Percentiles rank a stretch among this genome's conserved stretches.
These are phyloP conservation scores for Micractinium conductrix DNA, from an alignment of 139 green algal species.

Conservation along the genomic window DNA sequence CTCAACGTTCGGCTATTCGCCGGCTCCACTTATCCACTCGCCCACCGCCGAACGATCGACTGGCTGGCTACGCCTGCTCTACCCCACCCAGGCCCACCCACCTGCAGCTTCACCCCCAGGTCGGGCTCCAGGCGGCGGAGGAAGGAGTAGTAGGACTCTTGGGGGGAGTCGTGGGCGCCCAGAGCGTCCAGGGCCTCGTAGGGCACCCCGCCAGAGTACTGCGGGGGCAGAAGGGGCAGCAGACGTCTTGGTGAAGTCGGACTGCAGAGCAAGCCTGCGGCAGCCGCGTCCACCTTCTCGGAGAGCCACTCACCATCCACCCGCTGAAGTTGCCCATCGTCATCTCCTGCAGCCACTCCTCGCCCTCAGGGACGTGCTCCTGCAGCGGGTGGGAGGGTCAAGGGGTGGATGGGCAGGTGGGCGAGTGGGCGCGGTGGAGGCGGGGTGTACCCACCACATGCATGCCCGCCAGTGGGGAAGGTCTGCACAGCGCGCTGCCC, in stretches of 20 bases:
- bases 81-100: neutral
- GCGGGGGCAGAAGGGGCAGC: neutral
- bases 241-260: too few species aligned
- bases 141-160: constrained; percentile 7
- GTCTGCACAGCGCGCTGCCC: too few species aligned
- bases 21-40: neutral
- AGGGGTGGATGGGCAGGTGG: neutral
- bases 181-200: neutral
- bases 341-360: constrained; percentile 24
- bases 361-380: neutral
- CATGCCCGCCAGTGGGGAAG: neutral
- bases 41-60: too few species aligned
- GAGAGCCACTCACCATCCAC: constrained; percentile 10
- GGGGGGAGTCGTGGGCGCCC: neutral
- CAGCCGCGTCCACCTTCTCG: too few species aligned
- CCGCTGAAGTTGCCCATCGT: constrained; percentile 1
- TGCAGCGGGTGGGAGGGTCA: neutral
- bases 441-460: neutral
- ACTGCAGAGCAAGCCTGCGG: neutral
- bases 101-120: constrained; percentile 15
- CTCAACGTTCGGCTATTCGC: neutral
- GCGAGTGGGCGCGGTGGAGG: too few species aligned
- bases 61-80: too few species aligned
- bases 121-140: neutral
- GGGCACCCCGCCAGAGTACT: constrained; percentile 7